Percentiles rank a stretch among this genome's conserved stretches.
Conservation (phyloP, 2,329 filamentous ascomycete species). For the Pseudogymnoascus sp. region DNA sequence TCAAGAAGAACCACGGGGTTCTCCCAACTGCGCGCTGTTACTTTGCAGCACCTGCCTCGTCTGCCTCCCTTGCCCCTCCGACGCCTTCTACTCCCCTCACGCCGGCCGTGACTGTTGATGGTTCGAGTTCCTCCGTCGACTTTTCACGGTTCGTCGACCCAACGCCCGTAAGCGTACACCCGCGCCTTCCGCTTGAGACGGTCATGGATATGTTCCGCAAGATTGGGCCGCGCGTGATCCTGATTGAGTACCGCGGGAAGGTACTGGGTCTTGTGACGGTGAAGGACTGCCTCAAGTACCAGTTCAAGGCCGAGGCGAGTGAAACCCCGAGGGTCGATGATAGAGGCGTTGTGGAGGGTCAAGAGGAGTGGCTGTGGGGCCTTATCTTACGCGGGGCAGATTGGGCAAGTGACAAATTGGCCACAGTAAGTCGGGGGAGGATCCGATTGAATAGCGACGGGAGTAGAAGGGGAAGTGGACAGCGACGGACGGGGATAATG, state of each 20-base stretch:
- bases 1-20: conserved; percentile 61
- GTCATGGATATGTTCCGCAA: conserved; percentile 99
- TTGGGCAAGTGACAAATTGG: conserved; percentile 53
- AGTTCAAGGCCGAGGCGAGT: conserved; percentile 88
- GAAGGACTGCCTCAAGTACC: conserved; percentile 94
- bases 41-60: conserved; percentile 52
- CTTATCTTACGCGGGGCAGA: conserved; percentile 43
- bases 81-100: conserved; percentile 28
- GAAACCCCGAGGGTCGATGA: conserved; percentile 62
- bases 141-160: conserved; percentile 83
- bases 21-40: conserved; percentile 62
- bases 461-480: conserved; percentile 25
- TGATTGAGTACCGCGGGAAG: conserved; percentile 82
- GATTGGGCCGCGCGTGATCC: conserved; percentile 86
- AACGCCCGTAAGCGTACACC: conserved; percentile 85
- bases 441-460: conserved; percentile 39
- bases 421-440: conserved; percentile 46
- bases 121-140: conserved; percentile 56
- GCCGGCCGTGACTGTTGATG: conserved; percentile 49
- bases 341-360: conserved; percentile 42
- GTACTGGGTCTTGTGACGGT: conserved; percentile 84
- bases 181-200: conserved; percentile 83
- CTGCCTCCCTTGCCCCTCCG: conserved; percentile 21
- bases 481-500: conserved; percentile 32
- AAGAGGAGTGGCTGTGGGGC: conserved; percentile 63